These are phyloP conservation scores for Yarrowia sp. DNA, from an alignment of 805 yeast genomes.

Conservation along the genomic window DNA sequence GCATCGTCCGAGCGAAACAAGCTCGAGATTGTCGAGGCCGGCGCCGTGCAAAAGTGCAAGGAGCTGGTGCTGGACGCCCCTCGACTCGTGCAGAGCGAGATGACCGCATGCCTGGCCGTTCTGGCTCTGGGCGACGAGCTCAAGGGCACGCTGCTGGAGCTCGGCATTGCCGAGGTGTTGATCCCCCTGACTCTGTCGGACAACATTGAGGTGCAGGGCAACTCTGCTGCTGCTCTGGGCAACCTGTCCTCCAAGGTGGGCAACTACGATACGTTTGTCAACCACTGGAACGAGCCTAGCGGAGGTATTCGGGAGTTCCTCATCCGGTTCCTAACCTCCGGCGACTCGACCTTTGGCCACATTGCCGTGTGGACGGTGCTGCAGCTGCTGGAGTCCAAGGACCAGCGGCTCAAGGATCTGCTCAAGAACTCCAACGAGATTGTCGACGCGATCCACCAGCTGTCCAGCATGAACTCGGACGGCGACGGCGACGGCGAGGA, in stretches of 20 bases:
- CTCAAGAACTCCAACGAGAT: conserved; percentile 39
- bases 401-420: conserved; percentile 49
- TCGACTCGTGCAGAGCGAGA: conserved; percentile 91
- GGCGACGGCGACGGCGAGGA: conserved; percentile 24
- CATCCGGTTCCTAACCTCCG: conserved; percentile 71
- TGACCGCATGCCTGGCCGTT: conserved; percentile 95
- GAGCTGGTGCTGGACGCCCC: conserved; percentile 82
- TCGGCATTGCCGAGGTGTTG: conserved; percentile 81
- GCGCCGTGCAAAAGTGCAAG: conserved; percentile 91
- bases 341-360: conserved; percentile 93
- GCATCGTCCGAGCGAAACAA: conserved; percentile 93
- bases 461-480: conserved; percentile 34
- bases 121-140: conserved; percentile 94
- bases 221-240: conserved; percentile 97
- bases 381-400: conserved; percentile 86
- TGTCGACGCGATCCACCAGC: conserved; percentile 37
- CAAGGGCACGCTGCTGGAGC: conserved; percentile 75
- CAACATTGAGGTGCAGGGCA: conserved; percentile 95
- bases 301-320: conserved; percentile 87
- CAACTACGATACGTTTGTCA: conserved; percentile 75
- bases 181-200: conserved; percentile 86
- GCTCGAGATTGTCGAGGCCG: conserved; percentile 86
- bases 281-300: conserved; percentile 73
- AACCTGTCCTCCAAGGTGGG: conserved; percentile 87
- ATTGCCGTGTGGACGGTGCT: conserved; percentile 96